Evolutionary conservation across 208 protist genomes (phyloP), one percentile per base, ranked within the genome.

Genomic region (Wallacemonas sp.): DNA sequence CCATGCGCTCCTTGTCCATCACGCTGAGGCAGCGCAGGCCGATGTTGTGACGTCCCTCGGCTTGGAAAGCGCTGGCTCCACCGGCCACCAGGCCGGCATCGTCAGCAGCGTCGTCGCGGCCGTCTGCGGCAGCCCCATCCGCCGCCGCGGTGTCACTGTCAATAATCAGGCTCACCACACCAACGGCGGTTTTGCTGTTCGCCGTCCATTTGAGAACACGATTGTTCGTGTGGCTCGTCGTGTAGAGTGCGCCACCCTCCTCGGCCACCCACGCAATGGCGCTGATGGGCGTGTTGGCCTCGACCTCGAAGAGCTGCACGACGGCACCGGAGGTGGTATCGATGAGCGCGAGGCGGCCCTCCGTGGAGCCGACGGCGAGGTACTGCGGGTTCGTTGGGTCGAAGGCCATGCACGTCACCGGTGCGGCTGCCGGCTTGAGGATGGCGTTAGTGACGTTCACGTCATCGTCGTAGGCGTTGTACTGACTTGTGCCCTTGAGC

Each of bases 161-260:
- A 26, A 69, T 42, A 58, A 80, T 60, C 9, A 85, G 70, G 42
- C 73, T 72, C 30, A 85, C 77, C 1, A 60, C 54, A 2, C 62
- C 71, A 5, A 79, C 57, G 12, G 64, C n/a, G 8, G 81, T 83
- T 66, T 83, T 85, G 65, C 75, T 86, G 26, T 64, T 85, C 27
- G 81, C 59, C 22, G 58, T 76, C 85, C 87, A 96, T 72, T 90
- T 81, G n/a, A 66, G 63, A 30, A 96, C 45, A 36, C 78, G 73
- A 34, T 68, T 71, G 46, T 74, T 81, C 36, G 75, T 66, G n/a
- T 60, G 64, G 72, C 85, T 90, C 52, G 73, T 73, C 24, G 85
- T 92, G 63, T 83, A 85, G 71, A 96, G 89, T 36, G 65, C 76
- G 24, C 87, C 84, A 1, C 41, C 26, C 62, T 95, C 79, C 26